A percentile compares a stretch with the other conserved stretches of the same genome.
Evolutionary conservation across 768 basidiomycete species (phyloP).

Genomic region (Coprinopsis sp.): DNA sequence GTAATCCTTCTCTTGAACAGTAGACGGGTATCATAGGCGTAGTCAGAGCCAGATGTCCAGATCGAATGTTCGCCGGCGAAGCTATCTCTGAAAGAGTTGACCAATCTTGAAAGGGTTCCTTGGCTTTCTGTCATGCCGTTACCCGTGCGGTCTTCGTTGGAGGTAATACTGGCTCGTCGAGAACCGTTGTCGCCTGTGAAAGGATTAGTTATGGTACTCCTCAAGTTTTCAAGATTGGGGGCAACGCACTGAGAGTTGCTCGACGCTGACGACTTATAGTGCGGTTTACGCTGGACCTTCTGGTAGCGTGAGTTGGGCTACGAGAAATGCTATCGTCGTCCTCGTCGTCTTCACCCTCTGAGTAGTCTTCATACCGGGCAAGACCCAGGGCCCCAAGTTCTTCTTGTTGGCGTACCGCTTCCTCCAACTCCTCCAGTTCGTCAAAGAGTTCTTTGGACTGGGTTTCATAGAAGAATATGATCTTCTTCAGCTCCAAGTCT

Average conservation of each 20-base stretch:
- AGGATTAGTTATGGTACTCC: neutral
- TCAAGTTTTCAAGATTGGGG: neutral
- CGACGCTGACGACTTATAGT: conserved; percentile 19
- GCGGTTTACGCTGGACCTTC: conserved; percentile 26
- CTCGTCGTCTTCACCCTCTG: conserved; percentile 56
- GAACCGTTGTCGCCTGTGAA: neutral
- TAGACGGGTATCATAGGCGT: conserved; percentile 77
- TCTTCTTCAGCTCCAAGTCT: conserved; percentile 80
- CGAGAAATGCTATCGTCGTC: conserved; percentile 41
- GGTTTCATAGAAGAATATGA: conserved; percentile 68
- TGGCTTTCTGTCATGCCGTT: conserved; percentile 37
- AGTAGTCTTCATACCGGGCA: conserved; percentile 55
- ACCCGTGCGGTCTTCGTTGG: conserved; percentile 29
- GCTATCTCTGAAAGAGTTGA: conserved; percentile 50
- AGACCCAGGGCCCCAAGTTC: conserved; percentile 47
- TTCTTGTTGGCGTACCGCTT: conserved; percentile 55
- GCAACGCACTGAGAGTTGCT: neutral
- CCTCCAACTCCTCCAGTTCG: conserved; percentile 56
- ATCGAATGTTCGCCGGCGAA: conserved; percentile 45
- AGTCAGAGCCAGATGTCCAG: conserved; percentile 77
- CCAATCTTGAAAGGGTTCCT: conserved; percentile 30
- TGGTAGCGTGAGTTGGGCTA: conserved; percentile 11
- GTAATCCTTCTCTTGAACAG: conserved; percentile 89
- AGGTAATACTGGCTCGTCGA: conserved; percentile 17
- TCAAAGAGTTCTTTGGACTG: conserved; percentile 71